Evolutionary conservation across 345 rosid genomes (phyloP).

Genomic region (Eucalyptus albens): DNA sequence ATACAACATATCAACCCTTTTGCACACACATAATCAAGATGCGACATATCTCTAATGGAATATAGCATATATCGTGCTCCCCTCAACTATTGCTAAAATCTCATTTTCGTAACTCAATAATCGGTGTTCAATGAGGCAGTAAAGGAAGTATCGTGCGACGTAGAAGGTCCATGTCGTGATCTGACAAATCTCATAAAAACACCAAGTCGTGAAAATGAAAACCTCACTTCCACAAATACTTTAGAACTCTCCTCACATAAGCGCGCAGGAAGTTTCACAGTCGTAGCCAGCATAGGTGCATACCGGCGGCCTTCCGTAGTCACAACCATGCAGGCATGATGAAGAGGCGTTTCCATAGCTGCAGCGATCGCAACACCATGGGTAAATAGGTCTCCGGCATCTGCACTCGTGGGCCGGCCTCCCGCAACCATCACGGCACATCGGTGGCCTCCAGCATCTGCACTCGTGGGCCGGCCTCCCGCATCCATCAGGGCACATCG

Average conservation of each 20-base stretch:
- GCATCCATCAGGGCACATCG: background rate
- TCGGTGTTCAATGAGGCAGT: background rate
- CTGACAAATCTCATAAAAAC: background rate
- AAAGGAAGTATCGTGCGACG: background rate
- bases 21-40: too few relatives aligned
- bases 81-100: background rate
- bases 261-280: background rate
- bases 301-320: background rate
- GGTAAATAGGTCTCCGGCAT: background rate
- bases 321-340: background rate
- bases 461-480: slow-evolving; percentile 2
- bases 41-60: background rate
- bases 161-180: background rate
- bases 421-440: background rate
- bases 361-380: background rate
- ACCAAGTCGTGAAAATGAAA: background rate
- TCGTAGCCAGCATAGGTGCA: background rate
- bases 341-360: background rate
- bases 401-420: background rate
- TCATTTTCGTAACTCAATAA: background rate
- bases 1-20: too few relatives aligned
- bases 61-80: background rate
- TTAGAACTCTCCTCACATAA: background rate
- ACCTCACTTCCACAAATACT: background rate
- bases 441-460: background rate